Base-by-base conservation (phyloP, 2,329 filamentous ascomycete species). In the Penicillium digitatum region DNA sequence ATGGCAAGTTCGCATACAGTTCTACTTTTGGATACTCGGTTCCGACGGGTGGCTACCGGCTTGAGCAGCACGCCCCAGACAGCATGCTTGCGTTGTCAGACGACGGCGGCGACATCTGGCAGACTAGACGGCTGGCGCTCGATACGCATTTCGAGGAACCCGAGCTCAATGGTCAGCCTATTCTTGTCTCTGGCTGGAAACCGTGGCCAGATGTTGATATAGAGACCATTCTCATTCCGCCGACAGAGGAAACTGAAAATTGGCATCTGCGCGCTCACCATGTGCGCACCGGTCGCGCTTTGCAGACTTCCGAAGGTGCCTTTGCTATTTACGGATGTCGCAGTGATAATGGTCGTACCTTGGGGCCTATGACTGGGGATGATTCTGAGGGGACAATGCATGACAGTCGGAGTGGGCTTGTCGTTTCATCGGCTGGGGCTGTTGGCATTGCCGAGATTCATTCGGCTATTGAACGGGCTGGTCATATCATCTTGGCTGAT, bases 101-200 rank as follows among this genome's bases (percentile, higher is more conserved):
- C 62, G 88, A 91, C 69, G 86, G 81, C 20, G 88, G 88, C 34
- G 88, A 91, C 71, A 83, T 85, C 60, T 93, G 89, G 89, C 89
- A 90, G 71, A 84, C 88, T 54, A 79, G 88, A n/a, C 77, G 87
- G 32, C 76, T 85, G 24, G 87, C 83, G n/a, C 78, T 85, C 43
- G 82, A 87, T 62, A 82, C 86, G 0, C 77, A 76, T 1, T 81
- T 91, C 52, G 81, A 87, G 63, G 73, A 78, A 14, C 78, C 81
- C 16, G 79, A 80, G 18, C 77, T 72, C 20, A 63, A 57, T 39
- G 54, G 54, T 3, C 35, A 65, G 18, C 82, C 86, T 0, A 81
- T 89, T 1, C 76, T 92, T 11, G 82, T 87, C 7, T 89, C 86
- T 0, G 76, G 78, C 27, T 91, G 88, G 88, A 81, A 80, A 58